A percentile compares a stretch with the other conserved stretches of the same genome.
Conservation (phyloP, 2,329 filamentous ascomycete genomes). For the Aspergillus puulaauensis region DNA sequence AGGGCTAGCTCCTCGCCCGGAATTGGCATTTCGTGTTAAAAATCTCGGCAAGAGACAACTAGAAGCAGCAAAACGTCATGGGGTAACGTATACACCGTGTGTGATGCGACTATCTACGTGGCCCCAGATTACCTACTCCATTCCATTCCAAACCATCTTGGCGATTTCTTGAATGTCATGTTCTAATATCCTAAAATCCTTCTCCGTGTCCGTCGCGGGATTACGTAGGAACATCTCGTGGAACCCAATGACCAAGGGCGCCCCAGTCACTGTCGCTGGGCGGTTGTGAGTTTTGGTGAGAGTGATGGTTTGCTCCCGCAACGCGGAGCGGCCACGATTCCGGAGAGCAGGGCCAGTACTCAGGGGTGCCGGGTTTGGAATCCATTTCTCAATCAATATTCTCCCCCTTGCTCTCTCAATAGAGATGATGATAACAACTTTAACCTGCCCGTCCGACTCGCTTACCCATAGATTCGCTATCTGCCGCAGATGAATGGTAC, state of each 20-base stretch:
- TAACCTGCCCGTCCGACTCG: background rate
- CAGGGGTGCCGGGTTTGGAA: background rate
- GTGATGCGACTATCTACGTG: too few relatives aligned
- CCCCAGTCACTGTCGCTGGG: background rate
- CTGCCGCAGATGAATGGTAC: background rate
- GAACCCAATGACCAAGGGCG: background rate
- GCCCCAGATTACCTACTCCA: too few relatives aligned
- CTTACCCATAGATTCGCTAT: background rate
- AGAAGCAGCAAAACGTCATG: too few relatives aligned
- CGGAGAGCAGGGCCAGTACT: background rate
- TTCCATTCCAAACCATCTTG: background rate
- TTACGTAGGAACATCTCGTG: slow-evolving; percentile 1
- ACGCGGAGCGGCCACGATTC: background rate
- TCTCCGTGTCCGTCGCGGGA: background rate
- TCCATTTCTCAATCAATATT: background rate
- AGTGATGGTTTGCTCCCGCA: background rate
- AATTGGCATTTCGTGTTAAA: too few relatives aligned
- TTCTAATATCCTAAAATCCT: background rate
- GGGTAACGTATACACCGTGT: too few relatives aligned
- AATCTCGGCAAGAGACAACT: too few relatives aligned
- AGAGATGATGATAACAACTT: background rate
- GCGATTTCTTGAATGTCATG: background rate
- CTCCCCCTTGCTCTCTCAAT: background rate
- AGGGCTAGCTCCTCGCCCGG: too few relatives aligned
- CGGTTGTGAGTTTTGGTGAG: background rate